Base-by-base conservation (phyloP, 2,329 filamentous ascomycete genomes). In the Sclerotinia minor region DNA sequence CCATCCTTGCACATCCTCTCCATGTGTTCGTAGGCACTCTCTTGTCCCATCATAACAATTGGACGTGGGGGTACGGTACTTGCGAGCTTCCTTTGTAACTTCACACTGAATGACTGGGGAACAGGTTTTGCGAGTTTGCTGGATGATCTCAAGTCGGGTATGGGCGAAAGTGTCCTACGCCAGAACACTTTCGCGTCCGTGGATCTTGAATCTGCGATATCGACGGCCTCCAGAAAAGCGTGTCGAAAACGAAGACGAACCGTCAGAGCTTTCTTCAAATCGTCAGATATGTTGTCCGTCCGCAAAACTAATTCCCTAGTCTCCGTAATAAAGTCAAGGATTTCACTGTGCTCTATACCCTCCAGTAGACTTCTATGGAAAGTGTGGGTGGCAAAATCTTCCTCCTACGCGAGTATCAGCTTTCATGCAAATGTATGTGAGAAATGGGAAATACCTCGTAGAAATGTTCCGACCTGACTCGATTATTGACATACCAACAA, bases 351-450 rank as follows among this genome's bases (percentile, higher is more conserved):
- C 21, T 85, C 81, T 68, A 94, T 83, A 19, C 84, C 80, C 35
- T 88, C 86, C 8, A 98, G 83, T 0, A 99, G 81, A 17, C 87
- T 87, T 49, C 94, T 87, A 72, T 93, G 90, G 77, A 95, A 98
- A 0, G 94, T 91, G 77, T 96, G 93, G 8, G 92, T 94, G 26
- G 96, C 92, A 76, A 99, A 97, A 76, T 99, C 95, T 79, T 99
- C 95, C 79, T 99, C 95, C 89, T 94, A 67, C 15, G 44, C 21
- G n/a, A 44, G 29, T 58, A 24, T 74, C 45, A 38, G 13, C 29
- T 35, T 26, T 29, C 7, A 53, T 32, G 13, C 24, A 29, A 15
- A 7, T n/a, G 3, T 50, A 61, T 64, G 26, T 55, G 32, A 45
- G 15, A 52, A 61, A 45, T 55, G 26, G 41, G 41, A 77, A 81